Evolutionary conservation across 352 stramenopile species (phyloP).

Genomic region (Globisporangium rhizosaccharum): DNA sequence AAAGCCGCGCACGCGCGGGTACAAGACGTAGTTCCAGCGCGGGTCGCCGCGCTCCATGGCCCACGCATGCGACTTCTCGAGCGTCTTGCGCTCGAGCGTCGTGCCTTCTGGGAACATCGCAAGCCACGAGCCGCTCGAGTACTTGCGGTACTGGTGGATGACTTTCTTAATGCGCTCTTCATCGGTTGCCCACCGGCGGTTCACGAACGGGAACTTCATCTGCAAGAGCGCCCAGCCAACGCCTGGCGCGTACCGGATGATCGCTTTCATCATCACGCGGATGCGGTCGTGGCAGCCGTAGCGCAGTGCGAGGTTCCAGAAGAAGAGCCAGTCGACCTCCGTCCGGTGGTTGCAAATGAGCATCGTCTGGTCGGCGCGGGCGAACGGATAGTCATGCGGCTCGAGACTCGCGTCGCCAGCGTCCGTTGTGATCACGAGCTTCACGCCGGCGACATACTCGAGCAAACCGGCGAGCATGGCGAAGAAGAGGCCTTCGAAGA

Average conservation of each 20-base stretch:
- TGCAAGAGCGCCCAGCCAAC: slow-evolving; percentile 66
- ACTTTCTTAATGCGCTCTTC: slow-evolving; percentile 36
- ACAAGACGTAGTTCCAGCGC: slow-evolving; percentile 61
- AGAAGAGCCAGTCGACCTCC: slow-evolving; percentile 82
- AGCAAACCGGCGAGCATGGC: slow-evolving; percentile 54
- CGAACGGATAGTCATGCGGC: slow-evolving; percentile 25
- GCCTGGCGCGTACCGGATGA: slow-evolving; percentile 52
- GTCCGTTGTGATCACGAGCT: slow-evolving; percentile 55
- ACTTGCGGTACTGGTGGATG: slow-evolving; percentile 52
- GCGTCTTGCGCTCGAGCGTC: slow-evolving; percentile 60
- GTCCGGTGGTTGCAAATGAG: slow-evolving; percentile 76
- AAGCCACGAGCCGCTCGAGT: slow-evolving; percentile 43
- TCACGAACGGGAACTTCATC: slow-evolving; percentile 69
- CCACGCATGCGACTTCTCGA: slow-evolving; percentile 58
- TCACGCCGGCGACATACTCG: slow-evolving; percentile 47
- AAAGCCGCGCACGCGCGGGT: slow-evolving; percentile 63
- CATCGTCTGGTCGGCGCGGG: slow-evolving; percentile 38
- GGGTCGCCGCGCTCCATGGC: slow-evolving; percentile 35
- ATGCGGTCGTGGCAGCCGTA: slow-evolving; percentile 67
- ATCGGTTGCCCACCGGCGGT: slow-evolving; percentile 67
- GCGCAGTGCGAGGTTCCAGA: slow-evolving; percentile 66
- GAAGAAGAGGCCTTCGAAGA: slow-evolving; percentile 50
- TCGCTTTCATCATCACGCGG: slow-evolving; percentile 75
- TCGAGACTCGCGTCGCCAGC: slow-evolving; percentile 22
- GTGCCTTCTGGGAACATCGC: slow-evolving; percentile 81